Conservation (phyloP, 495 filamentous ascomycete genomes). For the Daldinia childiae region DNA sequence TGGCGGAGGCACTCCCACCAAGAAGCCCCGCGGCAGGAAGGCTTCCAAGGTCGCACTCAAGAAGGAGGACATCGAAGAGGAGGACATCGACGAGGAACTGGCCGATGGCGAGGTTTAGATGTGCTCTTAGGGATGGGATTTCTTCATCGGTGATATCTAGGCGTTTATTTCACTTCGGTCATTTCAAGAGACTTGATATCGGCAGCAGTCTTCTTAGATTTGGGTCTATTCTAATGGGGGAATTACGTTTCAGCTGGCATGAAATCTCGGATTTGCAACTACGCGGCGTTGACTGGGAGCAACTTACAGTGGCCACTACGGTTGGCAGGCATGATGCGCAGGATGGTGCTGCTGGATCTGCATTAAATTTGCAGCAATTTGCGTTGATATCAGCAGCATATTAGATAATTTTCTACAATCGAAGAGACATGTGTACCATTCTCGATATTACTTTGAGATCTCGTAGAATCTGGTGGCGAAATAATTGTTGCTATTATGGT, state of each 20-base stretch:
- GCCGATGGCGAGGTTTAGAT: constrained; percentile 16
- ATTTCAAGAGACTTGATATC: background rate
- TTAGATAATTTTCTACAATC: background rate
- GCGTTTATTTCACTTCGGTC: background rate
- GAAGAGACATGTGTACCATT: background rate
- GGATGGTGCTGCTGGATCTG: background rate
- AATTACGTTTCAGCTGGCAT: background rate
- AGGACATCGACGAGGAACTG: background rate
- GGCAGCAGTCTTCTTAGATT: background rate
- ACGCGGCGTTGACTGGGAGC: background rate
- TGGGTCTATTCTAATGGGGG: background rate
- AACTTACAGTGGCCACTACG: background rate
- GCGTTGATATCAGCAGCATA: background rate
- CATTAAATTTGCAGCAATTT: background rate
- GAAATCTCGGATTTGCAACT: background rate
- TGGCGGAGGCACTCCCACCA: background rate
- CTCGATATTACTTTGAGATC: background rate
- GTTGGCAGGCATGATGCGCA: background rate
- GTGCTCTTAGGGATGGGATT: background rate
- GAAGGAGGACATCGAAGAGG: constrained; percentile 13
- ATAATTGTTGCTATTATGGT: too few species aligned
- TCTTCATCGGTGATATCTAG: background rate
- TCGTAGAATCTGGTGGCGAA: too few species aligned
- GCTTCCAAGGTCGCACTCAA: background rate
- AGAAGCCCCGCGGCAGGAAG: constrained; percentile 20